These are phyloP conservation scores for Trebouxiophyceae sp. DNA, from an alignment of 163 green algal genomes.

Conservation along the genomic window DNA sequence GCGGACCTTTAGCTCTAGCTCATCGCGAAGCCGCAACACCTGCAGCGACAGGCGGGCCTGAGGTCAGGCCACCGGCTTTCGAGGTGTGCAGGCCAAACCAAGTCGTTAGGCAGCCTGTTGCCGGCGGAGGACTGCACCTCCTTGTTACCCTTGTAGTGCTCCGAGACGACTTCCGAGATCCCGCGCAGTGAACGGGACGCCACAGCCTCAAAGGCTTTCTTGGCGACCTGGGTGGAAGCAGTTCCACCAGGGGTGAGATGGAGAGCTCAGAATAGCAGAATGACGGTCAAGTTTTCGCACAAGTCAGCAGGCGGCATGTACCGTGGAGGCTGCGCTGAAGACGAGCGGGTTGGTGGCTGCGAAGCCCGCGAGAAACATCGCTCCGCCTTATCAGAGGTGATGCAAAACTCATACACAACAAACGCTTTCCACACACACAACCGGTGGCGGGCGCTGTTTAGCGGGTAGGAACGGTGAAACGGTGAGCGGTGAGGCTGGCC, in stretches of 20 bases:
- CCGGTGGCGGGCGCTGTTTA: too few species aligned
- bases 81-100: too few species aligned
- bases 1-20: conserved; percentile 13
- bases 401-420: too few species aligned
- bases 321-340: not conserved
- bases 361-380: too few species aligned
- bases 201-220: conserved; percentile 17
- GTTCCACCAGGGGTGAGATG: not conserved
- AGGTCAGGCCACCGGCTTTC: not conserved
- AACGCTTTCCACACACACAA: too few species aligned
- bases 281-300: not conserved
- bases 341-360: not conserved
- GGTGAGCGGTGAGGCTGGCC: too few species aligned
- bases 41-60: not conserved
- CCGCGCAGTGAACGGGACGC: conserved; percentile 5
- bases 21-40: conserved; percentile 12
- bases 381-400: too few species aligned
- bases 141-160: conserved; percentile 7
- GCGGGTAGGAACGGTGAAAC: too few species aligned
- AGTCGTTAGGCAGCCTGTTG: not conserved
- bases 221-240: conserved; percentile 9
- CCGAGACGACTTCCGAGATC: conserved; percentile 6
- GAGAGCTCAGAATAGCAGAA: not conserved
- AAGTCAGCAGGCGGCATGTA: not conserved
- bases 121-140: not conserved